Evolutionary conservation across 306 rosid species (phyloP), one percentile per base, ranked within the genome.

Genomic region (Dryas alaskensis): DNA sequence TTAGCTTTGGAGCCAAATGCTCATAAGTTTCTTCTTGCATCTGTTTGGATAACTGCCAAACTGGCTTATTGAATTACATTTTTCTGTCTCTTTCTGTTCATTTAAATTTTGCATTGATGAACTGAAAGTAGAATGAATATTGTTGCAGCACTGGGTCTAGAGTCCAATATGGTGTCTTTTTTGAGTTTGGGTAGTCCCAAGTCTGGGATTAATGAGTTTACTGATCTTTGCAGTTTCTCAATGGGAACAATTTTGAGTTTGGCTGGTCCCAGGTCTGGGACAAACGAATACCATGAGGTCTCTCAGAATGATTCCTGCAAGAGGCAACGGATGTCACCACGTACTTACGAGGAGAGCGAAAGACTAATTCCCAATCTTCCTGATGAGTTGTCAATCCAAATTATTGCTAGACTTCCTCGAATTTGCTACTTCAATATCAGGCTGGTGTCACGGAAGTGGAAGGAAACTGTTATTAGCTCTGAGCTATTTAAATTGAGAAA

Each of bases 371-470:
- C 96, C 10, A 77, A 76, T 74, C 93, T 94, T 80, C 97, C 97
- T 59, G 97, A 94, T 78, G 99, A 94, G 88, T 55, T 94, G 45
- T 94, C 99, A 10, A 50, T 92, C 57, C 99, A 89, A 83, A 92
- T 94, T 76, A 83, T 94, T 31, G 99, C 99, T 55, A 89, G 99
- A 67, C 78, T 91, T 79, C 97, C 97, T 54, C 87, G 96, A 74
- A 80, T 87, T 72, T 87, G 69, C 83, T 86, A 94, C 81, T 80
- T 78, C 40, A 81, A 82, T 69, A 59, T 84, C 57, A 88, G 84
- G 76, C 62, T 78, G 85, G 97, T 94, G 46, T 92, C 99, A 0
- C 81, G 82, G 79, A 90, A 83, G 75, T 94, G 98, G 98, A 91
- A 87, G 70, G 76, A 80, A 54, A 84, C 85, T 59, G 75, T 94